Evolutionary conservation across 2,329 filamentous ascomycete species (phyloP), one percentile per base, ranked within the genome.

Genomic region (Phoma sp.): DNA sequence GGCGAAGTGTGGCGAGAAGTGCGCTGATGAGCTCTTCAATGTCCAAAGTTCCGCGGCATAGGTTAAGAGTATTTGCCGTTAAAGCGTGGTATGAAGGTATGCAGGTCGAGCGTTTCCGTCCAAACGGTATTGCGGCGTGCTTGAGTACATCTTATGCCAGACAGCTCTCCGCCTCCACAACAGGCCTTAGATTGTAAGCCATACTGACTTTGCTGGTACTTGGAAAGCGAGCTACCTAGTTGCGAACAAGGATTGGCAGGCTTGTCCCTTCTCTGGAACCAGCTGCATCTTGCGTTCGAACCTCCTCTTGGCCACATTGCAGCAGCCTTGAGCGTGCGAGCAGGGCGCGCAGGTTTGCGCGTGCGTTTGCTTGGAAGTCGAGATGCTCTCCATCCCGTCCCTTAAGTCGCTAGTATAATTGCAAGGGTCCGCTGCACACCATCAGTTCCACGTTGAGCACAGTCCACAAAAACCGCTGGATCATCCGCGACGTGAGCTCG

Each of bases 61-160:
- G 60, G 67, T 64, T 67, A 64, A 63, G 59, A 57, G 60, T 52
- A 53, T 61, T 63, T 64, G 68, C 67, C 63, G 67, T 70, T 60
- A 61, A 67, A 61, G 58, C 62, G 62, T 57, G 64, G 61, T 58
- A 55, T 64, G 43, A 61, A 60, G 51, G 58, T 64, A 68, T 72
- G 69, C 67, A 71, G 66, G 65, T 69, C 62, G 56, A 63, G 61
- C 58, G 67, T 67, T 63, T 56, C 62, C 59, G 69, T 65, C 58
- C 58, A 55, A 50, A 58, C 61, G 55, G 62, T 64, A 60, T 64
- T 63, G 67, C 62, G 60, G 68, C 70, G 70, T 70, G 68, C 63
- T 71, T 71, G 65, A 61, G 65, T 70, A 74, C 66, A 67, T 71
- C 73, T 73, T 73, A 68, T 71, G 63, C 63, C 69, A 65, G 69